Percentiles rank a stretch among this genome's conserved stretches.
Conservation (phyloP, 2,329 filamentous ascomycete genomes). For the Colletotrichum eremochloae region DNA sequence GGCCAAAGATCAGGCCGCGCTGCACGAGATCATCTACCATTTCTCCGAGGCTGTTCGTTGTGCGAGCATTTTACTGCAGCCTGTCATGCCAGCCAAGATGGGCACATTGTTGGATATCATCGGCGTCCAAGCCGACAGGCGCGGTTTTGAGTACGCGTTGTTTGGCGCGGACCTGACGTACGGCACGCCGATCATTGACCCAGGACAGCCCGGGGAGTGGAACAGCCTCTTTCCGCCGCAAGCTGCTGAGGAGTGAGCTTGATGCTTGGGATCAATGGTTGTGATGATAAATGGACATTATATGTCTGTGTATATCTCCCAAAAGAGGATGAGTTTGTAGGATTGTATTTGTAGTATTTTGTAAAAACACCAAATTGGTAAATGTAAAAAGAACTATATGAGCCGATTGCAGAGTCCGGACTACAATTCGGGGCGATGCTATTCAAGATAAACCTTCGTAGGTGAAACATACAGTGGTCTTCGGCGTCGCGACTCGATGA, state of each 20-base stretch:
- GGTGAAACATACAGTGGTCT: neutral
- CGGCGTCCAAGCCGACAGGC: slow-evolving; percentile 73
- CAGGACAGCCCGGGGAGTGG: slow-evolving; percentile 25
- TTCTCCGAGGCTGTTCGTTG: slow-evolving; percentile 83
- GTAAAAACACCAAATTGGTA: neutral
- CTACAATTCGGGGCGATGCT: neutral
- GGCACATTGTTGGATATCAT: slow-evolving; percentile 80
- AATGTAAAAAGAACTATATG: neutral
- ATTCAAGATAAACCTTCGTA: neutral
- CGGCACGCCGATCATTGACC: slow-evolving; percentile 57
- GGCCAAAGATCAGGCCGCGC: slow-evolving; percentile 52
- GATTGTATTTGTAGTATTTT: neutral
- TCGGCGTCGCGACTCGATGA: neutral
- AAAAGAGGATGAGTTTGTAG: neutral
- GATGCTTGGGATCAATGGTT: neutral
- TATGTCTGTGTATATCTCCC: neutral
- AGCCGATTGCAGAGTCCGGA: neutral
- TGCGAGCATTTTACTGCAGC: slow-evolving; percentile 86
- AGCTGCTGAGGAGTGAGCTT: slow-evolving; percentile 17
- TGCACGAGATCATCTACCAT: slow-evolving; percentile 76
- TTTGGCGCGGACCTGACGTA: slow-evolving; percentile 78
- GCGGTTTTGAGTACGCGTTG: slow-evolving; percentile 73
- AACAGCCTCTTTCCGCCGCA: slow-evolving; percentile 32
- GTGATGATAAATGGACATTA: no score
- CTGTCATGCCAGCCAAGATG: slow-evolving; percentile 88